phyloP scores from a whole-genome alignment of 352 stramenopile genomes.

The Bremia lactucae region DNA sequence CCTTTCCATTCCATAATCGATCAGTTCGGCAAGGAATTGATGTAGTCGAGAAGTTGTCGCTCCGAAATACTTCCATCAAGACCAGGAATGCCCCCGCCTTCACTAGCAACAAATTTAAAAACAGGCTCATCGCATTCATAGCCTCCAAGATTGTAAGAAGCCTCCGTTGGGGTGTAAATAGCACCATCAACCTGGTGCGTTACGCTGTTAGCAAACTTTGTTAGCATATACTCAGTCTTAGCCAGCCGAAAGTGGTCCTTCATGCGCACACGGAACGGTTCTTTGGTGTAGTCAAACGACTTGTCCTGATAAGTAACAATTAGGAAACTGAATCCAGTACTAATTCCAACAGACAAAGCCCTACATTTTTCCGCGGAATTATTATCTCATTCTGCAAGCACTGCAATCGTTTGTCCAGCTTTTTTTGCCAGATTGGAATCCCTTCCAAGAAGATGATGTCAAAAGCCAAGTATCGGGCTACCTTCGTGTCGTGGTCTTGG shows the following conservation, averaged over 20 bases:
- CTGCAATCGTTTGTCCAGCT: slow-evolving; percentile 79
- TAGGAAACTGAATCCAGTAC: too few relatives aligned
- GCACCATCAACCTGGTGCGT: slow-evolving; percentile 82
- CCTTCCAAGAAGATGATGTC: slow-evolving; percentile 78
- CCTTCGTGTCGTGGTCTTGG: slow-evolving; percentile 63
- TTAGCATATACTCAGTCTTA: slow-evolving; percentile 80
- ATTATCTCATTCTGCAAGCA: slow-evolving; percentile 87
- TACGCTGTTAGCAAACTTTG: slow-evolving; percentile 79
- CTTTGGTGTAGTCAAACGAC: slow-evolving; percentile 62
- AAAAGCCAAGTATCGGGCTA: slow-evolving; percentile 69
- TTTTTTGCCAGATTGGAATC: slow-evolving; percentile 75
- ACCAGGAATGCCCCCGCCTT: slow-evolving; percentile 67
- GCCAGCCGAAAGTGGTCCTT: slow-evolving; percentile 82
- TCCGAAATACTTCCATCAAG: slow-evolving; percentile 79
- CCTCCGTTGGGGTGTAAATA: slow-evolving; percentile 79
- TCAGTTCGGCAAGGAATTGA: slow-evolving; percentile 61
- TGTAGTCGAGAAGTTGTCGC: slow-evolving; percentile 67
- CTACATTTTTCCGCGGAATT: slow-evolving; percentile 72
- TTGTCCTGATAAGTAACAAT: slow-evolving; percentile 51
- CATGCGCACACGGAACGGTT: slow-evolving; percentile 83
- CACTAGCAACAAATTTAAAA: slow-evolving; percentile 85
- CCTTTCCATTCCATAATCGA: too few relatives aligned
- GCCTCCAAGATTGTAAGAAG: slow-evolving; percentile 75
- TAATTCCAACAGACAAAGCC: too few relatives aligned
- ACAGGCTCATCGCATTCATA: slow-evolving; percentile 77